Conservation (phyloP, 2,329 filamentous ascomycete genomes). For the Alternaria brassicicola region DNA sequence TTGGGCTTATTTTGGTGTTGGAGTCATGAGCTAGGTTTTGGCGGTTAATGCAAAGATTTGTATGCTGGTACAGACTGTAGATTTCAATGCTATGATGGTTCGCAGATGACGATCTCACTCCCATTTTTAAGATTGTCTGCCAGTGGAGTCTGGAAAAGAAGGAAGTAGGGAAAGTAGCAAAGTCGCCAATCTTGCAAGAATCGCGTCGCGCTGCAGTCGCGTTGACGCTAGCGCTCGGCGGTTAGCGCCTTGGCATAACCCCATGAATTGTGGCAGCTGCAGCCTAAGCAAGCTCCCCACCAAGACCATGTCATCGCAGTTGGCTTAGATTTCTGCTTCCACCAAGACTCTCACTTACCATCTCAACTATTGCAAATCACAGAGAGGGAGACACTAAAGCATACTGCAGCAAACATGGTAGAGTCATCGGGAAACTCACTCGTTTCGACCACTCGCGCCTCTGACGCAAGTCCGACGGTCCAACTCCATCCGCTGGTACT, state of each 20-base stretch:
- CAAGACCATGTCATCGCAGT: constrained; percentile 7
- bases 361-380: background rate
- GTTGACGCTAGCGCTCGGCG: background rate
- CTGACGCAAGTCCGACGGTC: constrained; percentile 77
- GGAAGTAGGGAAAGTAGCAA: background rate
- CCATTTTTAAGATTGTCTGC: background rate
- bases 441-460: constrained; percentile 53
- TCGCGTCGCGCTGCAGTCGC: constrained; percentile 12
- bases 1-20: background rate
- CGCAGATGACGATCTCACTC: background rate
- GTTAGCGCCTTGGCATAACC: constrained; percentile 14
- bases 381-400: background rate
- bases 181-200: background rate
- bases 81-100: background rate
- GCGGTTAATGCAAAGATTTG: background rate
- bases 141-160: background rate
- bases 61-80: background rate
- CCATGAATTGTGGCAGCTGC: constrained; percentile 16
- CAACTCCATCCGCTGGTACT: constrained; percentile 92
- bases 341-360: background rate
- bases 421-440: constrained; percentile 50
- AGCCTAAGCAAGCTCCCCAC: constrained; percentile 21
- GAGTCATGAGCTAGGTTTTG: background rate
- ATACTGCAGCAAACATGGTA: constrained; percentile 39
- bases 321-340: constrained; percentile 2